phyloP scores from a whole-genome alignment of 495 filamentous ascomycete genomes.

The Cairneyella variabilis region DNA sequence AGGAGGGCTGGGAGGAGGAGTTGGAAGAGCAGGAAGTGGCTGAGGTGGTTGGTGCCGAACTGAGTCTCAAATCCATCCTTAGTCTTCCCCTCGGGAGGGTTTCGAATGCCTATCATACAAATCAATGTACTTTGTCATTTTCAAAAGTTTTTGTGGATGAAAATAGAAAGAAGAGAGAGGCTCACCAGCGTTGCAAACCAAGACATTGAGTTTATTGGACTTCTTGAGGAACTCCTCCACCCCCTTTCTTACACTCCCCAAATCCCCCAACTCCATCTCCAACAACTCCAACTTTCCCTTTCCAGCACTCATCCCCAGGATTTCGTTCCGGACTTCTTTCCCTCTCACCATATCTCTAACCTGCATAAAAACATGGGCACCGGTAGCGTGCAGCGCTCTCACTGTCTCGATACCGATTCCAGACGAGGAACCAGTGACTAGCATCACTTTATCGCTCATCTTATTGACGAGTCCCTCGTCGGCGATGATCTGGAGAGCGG shows the following conservation, averaged over 20 bases:
- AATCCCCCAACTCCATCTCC: slow-evolving; percentile 31
- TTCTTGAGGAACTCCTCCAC: slow-evolving; percentile 25
- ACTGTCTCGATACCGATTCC: slow-evolving; percentile 53
- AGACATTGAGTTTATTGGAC: slow-evolving; percentile 36
- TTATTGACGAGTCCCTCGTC: slow-evolving; percentile 42
- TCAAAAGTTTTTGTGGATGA: no score
- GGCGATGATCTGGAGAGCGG: slow-evolving; percentile 48
- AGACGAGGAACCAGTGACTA: slow-evolving; percentile 49
- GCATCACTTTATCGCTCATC: slow-evolving; percentile 41
- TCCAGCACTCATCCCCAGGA: slow-evolving; percentile 28
- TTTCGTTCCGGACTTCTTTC: slow-evolving; percentile 28
- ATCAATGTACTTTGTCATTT: no score
- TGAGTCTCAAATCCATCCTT: slow-evolving; percentile 67
- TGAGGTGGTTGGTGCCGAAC: slow-evolving; percentile 70
- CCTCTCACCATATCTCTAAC: slow-evolving; percentile 38
- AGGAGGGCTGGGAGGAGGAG: slow-evolving; percentile 56
- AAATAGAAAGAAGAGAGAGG: no score
- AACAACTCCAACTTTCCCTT: slow-evolving; percentile 22
- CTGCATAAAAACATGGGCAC: slow-evolving; percentile 42
- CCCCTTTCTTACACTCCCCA: slow-evolving; percentile 27
- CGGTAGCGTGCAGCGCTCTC: slow-evolving; percentile 41
- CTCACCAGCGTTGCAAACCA: slow-evolving; percentile 58
- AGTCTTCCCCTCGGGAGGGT: slow-evolving; percentile 38
- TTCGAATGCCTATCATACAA: no score
- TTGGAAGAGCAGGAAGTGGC: slow-evolving; percentile 61